Evolutionary conservation across 371 early-diverging fungal species (phyloP), one percentile per base, ranked within the genome.

Genomic region (Parasitella parasitica): DNA sequence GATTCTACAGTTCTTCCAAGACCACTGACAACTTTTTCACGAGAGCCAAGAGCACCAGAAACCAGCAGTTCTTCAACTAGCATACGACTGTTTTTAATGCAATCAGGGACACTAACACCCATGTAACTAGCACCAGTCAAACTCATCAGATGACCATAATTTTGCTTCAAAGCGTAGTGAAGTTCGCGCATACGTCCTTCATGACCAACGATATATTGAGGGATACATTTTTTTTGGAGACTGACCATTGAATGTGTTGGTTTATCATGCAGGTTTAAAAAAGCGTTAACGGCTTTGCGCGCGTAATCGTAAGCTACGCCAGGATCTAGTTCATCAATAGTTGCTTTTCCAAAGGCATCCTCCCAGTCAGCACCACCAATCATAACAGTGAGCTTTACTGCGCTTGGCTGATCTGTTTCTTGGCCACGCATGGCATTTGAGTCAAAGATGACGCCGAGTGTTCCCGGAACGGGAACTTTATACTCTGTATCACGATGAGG

Each of bases 401-500:
- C 61, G 28, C 67, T 65, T n/a, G 37, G 22, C 6, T 52, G 28
- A 4, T 18, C 11, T 8, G 56, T n/a, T 32, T 90, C 89, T 59
- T 91, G 92, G 6, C 73, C 80, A 1, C 89, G 88, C 63, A 93
- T 68, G 3, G 91, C 82, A 54, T 87, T 88, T 12, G 95, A 94
- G 67, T 97, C 98, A 76, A 95, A 95, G 7, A 97, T 91, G 16
- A 91, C 88, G 13, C 98, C 98, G 12, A 97, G 77, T 8, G 86
- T 83, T 2, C 86, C 85, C 11, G 84, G 82, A 3, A 78, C 64
- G 3, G 76, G 76, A 16, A 69, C 50, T 1, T 50, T 57, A 16
- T 73, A 70, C 9, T 74, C 57, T 16, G 82, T 78, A 16, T 77
- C 73, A 26, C 82, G 80, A 55, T 82, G 77, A 0, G 97, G 96